Base-by-base conservation (phyloP, 495 filamentous ascomycete genomes). In the Terfezia claveryi region DNA sequence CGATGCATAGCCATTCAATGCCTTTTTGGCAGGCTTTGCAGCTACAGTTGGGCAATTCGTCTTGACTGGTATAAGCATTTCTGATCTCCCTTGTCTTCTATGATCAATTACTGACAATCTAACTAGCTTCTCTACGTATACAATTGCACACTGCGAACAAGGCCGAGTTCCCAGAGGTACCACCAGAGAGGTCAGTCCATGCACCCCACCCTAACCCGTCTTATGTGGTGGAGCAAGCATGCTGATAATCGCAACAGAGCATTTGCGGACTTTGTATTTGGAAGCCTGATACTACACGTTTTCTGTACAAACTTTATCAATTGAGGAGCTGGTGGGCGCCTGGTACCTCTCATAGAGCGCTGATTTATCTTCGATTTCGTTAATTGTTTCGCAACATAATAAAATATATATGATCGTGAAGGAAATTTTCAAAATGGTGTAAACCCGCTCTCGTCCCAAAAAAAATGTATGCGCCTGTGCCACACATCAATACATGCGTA, bases 221-320 rank as follows among this genome's bases (percentile, higher is more conserved):
- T 36, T 57, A 12, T 9, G 23, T 14, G 1, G 14, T 49, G 4
- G 4, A 5, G 20, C 14, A n/a, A 20, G 44, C 14, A 14, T 0
- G 46, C 52, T 54, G 36, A 36, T 38, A 9, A 46, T 37, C 23
- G 23, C 38, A 20, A 32, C 60, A 91, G 89, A 66, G 92, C 91
- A 14, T 98, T 98, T 68, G 91, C 91, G 61, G 91, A 98, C 74
- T 98, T 81, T 63, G 80, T 96, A 58, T 85, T 95, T 56, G 88
- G 87, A 64, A 94, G 87, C 66, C 64, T 98, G 67, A 83, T 98
- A 63, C 70, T 98, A 68, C 91, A 98, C 73, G 93, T 96, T 73
- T 96, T 98, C 75, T 98, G 91, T 70, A 82, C 95, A 61, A 96
- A 98, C 73, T 98, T 98, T 68, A 96, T 98, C 72, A 98, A 98